Percentiles rank a stretch among this genome's conserved stretches.
Evolutionary conservation across 2,329 filamentous ascomycete genomes (phyloP).

Genomic region (Aspergillus viridinutans): DNA sequence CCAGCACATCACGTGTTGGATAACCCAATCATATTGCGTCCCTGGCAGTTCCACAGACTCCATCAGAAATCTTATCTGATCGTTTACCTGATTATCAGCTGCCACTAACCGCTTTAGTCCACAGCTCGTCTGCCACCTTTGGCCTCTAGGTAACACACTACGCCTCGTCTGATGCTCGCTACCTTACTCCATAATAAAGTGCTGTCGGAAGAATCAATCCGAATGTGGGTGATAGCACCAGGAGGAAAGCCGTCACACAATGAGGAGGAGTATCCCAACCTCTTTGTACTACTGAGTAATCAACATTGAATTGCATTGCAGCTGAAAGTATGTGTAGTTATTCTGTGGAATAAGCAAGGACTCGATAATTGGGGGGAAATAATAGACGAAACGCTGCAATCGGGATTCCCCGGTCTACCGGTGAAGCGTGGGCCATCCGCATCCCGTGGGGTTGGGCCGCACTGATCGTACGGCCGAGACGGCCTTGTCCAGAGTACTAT

Average conservation of each 20-base stretch:
- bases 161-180: neutral
- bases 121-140: neutral
- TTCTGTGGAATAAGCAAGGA: neutral
- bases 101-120: neutral
- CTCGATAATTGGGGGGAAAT: neutral
- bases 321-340: neutral
- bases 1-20: neutral
- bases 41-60: neutral
- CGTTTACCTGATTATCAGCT: neutral
- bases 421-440: constrained; percentile 9
- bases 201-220: neutral
- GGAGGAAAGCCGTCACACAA: no score
- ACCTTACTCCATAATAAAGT: neutral
- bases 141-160: neutral
- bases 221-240: no score
- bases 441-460: neutral
- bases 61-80: neutral
- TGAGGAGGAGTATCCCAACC: no score
- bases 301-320: no score
- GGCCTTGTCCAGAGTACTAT: neutral
- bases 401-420: neutral
- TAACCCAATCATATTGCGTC: neutral
- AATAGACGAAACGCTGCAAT: neutral
- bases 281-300: neutral
- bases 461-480: neutral